phyloP scores from a whole-genome alignment of 176 grass and related monocot genomes.

The Eleusine coracana region DNA sequence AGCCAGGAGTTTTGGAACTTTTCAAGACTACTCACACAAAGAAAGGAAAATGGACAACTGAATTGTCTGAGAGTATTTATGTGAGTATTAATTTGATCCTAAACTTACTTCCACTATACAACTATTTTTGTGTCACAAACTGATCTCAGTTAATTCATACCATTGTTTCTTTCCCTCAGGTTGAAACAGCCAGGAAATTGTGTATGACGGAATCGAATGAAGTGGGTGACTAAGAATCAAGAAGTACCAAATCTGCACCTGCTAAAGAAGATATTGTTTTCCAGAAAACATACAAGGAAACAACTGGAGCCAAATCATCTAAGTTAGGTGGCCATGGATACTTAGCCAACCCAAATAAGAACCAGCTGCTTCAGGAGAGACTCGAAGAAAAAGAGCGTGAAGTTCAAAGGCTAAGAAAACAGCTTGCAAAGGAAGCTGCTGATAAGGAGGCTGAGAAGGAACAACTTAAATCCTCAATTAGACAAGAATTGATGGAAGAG shows the following conservation, averaged over 20 bases:
- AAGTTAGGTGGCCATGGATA: not conserved
- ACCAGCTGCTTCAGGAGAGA: not conserved
- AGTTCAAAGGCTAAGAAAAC: not conserved
- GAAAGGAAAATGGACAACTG: too few relatives aligned
- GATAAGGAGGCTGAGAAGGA: not conserved
- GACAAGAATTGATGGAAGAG: not conserved
- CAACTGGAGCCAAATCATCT: not conserved
- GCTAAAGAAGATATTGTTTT: not conserved
- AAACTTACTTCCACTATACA: too few relatives aligned
- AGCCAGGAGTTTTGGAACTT: too few relatives aligned
- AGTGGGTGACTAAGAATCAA: not conserved
- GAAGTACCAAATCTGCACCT: not conserved
- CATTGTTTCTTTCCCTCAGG: too few relatives aligned
- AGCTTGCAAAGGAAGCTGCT: not conserved
- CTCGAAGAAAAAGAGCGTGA: not conserved
- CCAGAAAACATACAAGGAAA: not conserved
- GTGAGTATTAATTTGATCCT: too few relatives aligned
- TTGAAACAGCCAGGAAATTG: too few relatives aligned
- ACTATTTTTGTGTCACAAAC: too few relatives aligned
- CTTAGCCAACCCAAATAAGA: not conserved
- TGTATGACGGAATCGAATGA: too few relatives aligned
- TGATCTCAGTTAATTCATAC: too few relatives aligned
- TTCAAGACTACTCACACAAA: too few relatives aligned
- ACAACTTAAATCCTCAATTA: not conserved
- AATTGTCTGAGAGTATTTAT: too few relatives aligned